Base-by-base conservation (phyloP, 805 yeast genomes). In the Cyberlindnera misumaiensis region DNA sequence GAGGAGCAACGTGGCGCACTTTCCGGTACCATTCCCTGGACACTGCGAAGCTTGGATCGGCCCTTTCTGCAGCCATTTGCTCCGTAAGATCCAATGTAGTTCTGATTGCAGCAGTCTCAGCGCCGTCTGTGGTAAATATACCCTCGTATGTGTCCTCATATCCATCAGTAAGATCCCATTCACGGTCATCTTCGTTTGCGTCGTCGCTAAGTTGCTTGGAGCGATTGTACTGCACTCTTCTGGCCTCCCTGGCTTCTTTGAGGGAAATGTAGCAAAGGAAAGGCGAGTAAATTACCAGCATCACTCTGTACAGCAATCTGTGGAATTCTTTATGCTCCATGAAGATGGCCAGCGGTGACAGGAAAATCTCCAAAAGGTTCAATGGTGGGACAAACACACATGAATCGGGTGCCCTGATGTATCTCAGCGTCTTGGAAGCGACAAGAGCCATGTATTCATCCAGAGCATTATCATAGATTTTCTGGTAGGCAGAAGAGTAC, bases 351-450 rank as follows among this genome's bases (percentile, higher is more conserved):
- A 72, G 15, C 22, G 77, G 77, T 22, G 70, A 55, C 4, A 78
- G 49, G 7, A 74, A 34, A 2, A 80, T 35, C 58, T 87, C 96
- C 38, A 87, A 60, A 48, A 87, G 57, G 56, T 87, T 87, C 46
- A 85, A 70, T 4, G 96, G 96, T 4, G 96, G 90, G 18, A 85
- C 88, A 56, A 76, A 87, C 30, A 86, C 83, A 53, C 83, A 77
- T 41, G 77, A 80, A 62, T 87, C 96, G 0, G 96, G 96, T 0
- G 95, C 95, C 49, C 96, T 70, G 38, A 86, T 77, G 56, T 83
- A 87, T 44, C 89, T 70, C 49, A 87, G 68, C 1, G 94, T 85
- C 65, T 87, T 85, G 45, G 83, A 83, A 4, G 95, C 84, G 48
- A 83, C 83, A 38, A 85, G 70, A 0, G 94, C 94, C 66, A 86